Evolutionary conservation across 1,139 yeast species (phyloP), one percentile per base, ranked within the genome.

Genomic region (Sugiyamaella neomexicana): DNA sequence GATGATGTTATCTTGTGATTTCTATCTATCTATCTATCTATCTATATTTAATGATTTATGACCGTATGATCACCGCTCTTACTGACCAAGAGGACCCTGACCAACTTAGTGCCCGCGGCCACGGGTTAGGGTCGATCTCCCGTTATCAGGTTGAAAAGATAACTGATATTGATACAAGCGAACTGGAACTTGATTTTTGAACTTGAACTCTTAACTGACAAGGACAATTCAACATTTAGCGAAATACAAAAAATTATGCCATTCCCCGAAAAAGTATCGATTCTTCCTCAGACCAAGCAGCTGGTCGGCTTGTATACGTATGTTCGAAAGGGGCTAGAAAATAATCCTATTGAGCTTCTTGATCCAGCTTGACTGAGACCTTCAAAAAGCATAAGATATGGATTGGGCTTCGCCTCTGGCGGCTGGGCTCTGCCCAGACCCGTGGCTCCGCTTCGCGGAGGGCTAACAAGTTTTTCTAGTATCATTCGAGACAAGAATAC

Each of bases 211-310:
- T n/a, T n/a, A n/a, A n/a, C 25, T 20, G 25, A 20, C 25, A 20
- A 20, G 25, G 25, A 20, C 13, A 32, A 13, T 34, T 29, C 27
- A 12, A 29, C 3, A 15, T 17, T 23, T 38, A 38, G 25, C 38
- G 50, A 39, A 13, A 27, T n/a, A 46, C n/a, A 44, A 46, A 36
- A 7, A 20, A 50, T 48, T 32, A 55, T 49, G 54, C 17, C 47
- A 31, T 20, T 48, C 23, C 65, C 65, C 13, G 53, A 52, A 15
- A 68, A 61, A 47, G 95, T 90, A 53, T 75, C 82, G 54, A 72
- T 87, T 38, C 80, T 93, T 49, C 89, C 89, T 50, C 96, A 88
- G 72, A 89, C 97, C 46, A 89, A 89, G 75, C 99, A 93, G 72
- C 77, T 93, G 61, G 75, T 80, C 53, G 96, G 97, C 13, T 76